Conservation (phyloP, 768 basidiomycete genomes). For the Amanita exitialis region DNA sequence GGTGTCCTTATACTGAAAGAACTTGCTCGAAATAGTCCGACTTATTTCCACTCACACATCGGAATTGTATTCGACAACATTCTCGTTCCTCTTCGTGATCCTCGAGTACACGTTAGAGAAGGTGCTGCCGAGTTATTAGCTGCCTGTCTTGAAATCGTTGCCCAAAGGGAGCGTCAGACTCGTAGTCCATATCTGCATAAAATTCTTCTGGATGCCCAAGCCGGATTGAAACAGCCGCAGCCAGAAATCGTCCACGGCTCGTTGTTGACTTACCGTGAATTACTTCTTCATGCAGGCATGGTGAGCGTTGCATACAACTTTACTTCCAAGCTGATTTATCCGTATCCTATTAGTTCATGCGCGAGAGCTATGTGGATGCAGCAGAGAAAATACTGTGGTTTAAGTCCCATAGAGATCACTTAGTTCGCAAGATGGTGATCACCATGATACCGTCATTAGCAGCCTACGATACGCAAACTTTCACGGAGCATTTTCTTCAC, state of each 20-base stretch:
- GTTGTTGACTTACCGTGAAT: conserved; percentile 81
- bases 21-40: conserved; percentile 80
- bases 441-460: conserved; percentile 93
- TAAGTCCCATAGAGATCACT: conserved; percentile 75
- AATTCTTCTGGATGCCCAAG: conserved; percentile 85
- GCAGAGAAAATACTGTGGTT: conserved; percentile 88
- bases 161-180: conserved; percentile 57
- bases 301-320: conserved; percentile 32
- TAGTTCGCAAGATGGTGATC: conserved; percentile 91
- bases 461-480: conserved; percentile 88
- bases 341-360: conserved; percentile 58
- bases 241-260: conserved; percentile 92
- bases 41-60: conserved; percentile 83
- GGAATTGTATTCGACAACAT: conserved; percentile 87
- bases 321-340: not conserved
- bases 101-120: conserved; percentile 84
- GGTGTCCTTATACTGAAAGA: conserved; percentile 93
- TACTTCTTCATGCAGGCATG: conserved; percentile 90
- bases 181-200: conserved; percentile 60
- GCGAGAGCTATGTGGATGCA: conserved; percentile 74
- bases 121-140: conserved; percentile 92
- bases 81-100: conserved; percentile 80
- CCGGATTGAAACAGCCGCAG: conserved; percentile 66
- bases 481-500: conserved; percentile 85
- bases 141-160: conserved; percentile 83